phyloP scores from a whole-genome alignment of 345 rosid species.

The Microcos paniculata region DNA sequence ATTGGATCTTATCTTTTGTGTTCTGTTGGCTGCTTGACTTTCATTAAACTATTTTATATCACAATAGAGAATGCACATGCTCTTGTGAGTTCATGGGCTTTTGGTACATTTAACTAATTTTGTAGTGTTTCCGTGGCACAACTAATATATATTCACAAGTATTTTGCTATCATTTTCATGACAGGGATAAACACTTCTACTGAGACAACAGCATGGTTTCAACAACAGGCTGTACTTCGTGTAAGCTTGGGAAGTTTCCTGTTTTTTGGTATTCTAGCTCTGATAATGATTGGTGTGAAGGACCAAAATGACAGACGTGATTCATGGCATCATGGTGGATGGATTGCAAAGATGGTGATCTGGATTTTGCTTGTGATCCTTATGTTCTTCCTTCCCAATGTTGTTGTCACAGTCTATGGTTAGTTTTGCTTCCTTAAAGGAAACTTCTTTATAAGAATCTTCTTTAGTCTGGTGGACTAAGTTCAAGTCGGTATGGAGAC shows the following conservation, averaged over 20 bases:
- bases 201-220: conserved; percentile 76
- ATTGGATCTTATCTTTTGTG: background rate
- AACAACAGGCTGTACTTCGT: conserved; percentile 89
- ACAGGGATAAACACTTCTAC: conserved; percentile 82
- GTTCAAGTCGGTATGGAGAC: background rate
- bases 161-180: conserved; percentile 11
- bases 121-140: background rate
- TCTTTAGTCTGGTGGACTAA: background rate
- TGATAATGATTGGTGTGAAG: conserved; percentile 92
- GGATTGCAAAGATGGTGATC: conserved; percentile 81
- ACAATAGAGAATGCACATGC: background rate
- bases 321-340: conserved; percentile 96
- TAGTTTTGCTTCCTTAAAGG: conserved; percentile 21
- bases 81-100: background rate
- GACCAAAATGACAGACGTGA: conserved; percentile 92
- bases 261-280: conserved; percentile 66
- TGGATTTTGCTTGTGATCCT: conserved; percentile 84
- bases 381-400: conserved; percentile 87
- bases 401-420: conserved; percentile 74
- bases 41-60: background rate
- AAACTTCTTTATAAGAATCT: background rate
- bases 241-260: conserved; percentile 90
- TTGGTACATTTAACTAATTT: background rate
- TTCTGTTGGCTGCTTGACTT: background rate
- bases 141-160: background rate